Evolutionary conservation across 83 land plant genomes (phyloP).

Genomic region (Picea abies): DNA sequence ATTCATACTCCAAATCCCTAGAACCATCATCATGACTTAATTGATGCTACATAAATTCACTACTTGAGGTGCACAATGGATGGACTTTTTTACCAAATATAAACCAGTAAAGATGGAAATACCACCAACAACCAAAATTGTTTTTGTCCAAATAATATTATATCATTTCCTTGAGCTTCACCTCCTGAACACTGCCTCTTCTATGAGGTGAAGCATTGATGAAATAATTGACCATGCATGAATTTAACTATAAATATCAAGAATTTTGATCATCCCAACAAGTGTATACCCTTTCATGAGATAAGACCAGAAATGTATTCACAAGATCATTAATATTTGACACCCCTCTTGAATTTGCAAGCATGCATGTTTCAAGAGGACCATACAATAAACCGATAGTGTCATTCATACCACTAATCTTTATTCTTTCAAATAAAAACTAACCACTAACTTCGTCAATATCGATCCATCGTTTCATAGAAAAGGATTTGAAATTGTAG

Average conservation of each 20-base stretch:
- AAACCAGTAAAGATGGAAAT: too few species aligned
- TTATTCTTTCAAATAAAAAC: too few species aligned
- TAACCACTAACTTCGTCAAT: not conserved
- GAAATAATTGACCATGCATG: not conserved
- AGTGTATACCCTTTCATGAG: not conserved
- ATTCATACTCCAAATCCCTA: too few species aligned
- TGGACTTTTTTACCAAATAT: too few species aligned
- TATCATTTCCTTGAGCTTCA: not conserved
- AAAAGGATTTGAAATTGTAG: conserved; percentile 88
- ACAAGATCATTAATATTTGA: not conserved
- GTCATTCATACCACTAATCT: not conserved
- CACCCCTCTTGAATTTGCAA: not conserved
- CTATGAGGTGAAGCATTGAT: not conserved
- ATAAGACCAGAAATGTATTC: not conserved
- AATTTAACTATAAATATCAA: not conserved
- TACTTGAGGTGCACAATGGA: too few species aligned
- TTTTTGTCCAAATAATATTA: too few species aligned
- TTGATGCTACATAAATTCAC: too few species aligned
- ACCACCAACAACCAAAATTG: too few species aligned
- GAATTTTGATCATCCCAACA: not conserved
- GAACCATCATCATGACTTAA: too few species aligned
- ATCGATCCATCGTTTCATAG: conserved; percentile 48
- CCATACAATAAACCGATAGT: not conserved
- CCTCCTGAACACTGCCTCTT: too few species aligned
- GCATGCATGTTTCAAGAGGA: not conserved